Evolutionary conservation across 2,329 filamentous ascomycete species (phyloP).

Genomic region (Cadophora sp.): DNA sequence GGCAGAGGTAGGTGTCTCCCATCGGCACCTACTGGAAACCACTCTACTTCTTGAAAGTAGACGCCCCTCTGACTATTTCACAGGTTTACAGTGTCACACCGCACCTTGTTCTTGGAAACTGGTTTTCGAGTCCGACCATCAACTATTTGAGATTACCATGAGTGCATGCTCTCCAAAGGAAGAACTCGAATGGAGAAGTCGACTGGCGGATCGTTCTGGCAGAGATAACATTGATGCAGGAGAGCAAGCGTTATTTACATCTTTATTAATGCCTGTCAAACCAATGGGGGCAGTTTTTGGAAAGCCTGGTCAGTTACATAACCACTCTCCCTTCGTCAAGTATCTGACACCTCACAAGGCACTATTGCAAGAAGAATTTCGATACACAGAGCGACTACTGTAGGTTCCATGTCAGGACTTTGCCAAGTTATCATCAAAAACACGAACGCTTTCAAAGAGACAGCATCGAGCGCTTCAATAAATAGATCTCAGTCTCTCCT

Average conservation of each 20-base stretch:
- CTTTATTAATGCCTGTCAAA: slow-evolving; percentile 73
- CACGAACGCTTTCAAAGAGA: slow-evolving; percentile 72
- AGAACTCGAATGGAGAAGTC: slow-evolving; percentile 78
- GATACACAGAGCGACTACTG: slow-evolving; percentile 78
- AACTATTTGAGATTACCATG: slow-evolving; percentile 84
- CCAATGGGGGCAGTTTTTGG: slow-evolving; percentile 79
- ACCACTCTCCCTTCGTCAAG: neutral
- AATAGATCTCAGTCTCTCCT: slow-evolving; percentile 81
- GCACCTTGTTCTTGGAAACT: slow-evolving; percentile 92
- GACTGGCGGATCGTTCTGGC: slow-evolving; percentile 61
- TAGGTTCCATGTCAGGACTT: slow-evolving; percentile 70
- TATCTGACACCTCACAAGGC: slow-evolving; percentile 48
- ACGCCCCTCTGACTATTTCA: slow-evolving; percentile 27
- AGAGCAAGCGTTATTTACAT: slow-evolving; percentile 62
- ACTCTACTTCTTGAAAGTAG: neutral
- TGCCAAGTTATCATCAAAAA: slow-evolving; percentile 88
- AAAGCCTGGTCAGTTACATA: slow-evolving; percentile 61
- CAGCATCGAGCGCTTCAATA: slow-evolving; percentile 58
- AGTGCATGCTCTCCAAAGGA: slow-evolving; percentile 85
- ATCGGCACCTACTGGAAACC: neutral
- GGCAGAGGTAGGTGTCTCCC: slow-evolving; percentile 63
- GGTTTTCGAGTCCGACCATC: slow-evolving; percentile 77
- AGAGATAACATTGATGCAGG: slow-evolving; percentile 56
- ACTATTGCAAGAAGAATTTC: slow-evolving; percentile 73
- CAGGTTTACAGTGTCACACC: slow-evolving; percentile 86